phyloP scores from a whole-genome alignment of 352 stramenopile genomes.

The Globisporangium canariense region DNA sequence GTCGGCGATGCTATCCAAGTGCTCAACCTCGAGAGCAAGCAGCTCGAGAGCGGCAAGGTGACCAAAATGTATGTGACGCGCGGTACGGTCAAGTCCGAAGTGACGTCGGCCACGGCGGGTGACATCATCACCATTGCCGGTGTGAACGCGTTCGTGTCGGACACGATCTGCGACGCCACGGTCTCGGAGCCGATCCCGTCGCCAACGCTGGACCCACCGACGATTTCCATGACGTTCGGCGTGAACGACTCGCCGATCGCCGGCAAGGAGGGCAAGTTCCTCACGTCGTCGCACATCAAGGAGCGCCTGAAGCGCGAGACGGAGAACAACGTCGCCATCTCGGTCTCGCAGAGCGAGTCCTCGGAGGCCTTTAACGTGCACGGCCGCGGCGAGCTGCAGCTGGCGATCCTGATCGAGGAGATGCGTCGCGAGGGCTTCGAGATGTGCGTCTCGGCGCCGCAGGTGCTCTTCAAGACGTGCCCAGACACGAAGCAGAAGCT shows the following conservation, averaged over 20 bases:
- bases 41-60: slow-evolving; percentile 71
- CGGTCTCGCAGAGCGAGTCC: slow-evolving; percentile 81
- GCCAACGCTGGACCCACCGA: slow-evolving; percentile 94
- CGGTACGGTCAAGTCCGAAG: slow-evolving; percentile 80
- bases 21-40: slow-evolving; percentile 83
- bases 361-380: slow-evolving; percentile 94
- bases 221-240: slow-evolving; percentile 98
- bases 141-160: slow-evolving; percentile 88
- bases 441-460: slow-evolving; percentile 96
- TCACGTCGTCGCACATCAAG: slow-evolving; percentile 95
- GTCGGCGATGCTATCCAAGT: slow-evolving; percentile 89
- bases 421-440: slow-evolving; percentile 99
- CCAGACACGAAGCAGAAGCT: slow-evolving; percentile 84
- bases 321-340: slow-evolving; percentile 98
- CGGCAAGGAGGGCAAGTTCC: slow-evolving; percentile 95
- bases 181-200: slow-evolving; percentile 89
- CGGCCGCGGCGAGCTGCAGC: slow-evolving; percentile 95
- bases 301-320: slow-evolving; percentile 92
- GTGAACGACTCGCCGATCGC: slow-evolving; percentile 96
- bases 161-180: slow-evolving; percentile 81
- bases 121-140: slow-evolving; percentile 98
- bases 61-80: slow-evolving; percentile 89
- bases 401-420: slow-evolving; percentile 98
- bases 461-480: slow-evolving; percentile 92
- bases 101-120: slow-evolving; percentile 84